phyloP scores from a whole-genome alignment of 495 filamentous ascomycete genomes.

The Aspergillus steynii region DNA sequence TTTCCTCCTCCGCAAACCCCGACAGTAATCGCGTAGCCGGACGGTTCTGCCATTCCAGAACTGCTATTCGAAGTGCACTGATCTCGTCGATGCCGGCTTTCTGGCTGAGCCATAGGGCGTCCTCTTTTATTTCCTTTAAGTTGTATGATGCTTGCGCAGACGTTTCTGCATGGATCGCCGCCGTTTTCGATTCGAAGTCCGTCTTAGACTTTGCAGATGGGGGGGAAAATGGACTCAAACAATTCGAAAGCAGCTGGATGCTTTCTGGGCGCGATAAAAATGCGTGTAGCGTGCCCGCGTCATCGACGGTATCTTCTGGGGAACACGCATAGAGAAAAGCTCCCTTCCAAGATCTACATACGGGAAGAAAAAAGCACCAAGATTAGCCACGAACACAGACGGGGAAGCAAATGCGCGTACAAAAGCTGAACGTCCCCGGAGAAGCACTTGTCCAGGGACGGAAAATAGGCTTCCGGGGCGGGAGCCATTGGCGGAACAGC shows the following conservation, averaged over 20 bases:
- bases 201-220: slow-evolving; percentile 61
- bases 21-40: slow-evolving; percentile 62
- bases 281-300: slow-evolving; percentile 49
- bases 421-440: slow-evolving; percentile 58
- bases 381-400: neutral
- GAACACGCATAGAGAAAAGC: slow-evolving; percentile 67
- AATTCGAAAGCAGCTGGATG: slow-evolving; percentile 62
- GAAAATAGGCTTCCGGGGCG: slow-evolving; percentile 58
- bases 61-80: slow-evolving; percentile 73
- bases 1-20: slow-evolving; percentile 67
- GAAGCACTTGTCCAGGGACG: slow-evolving; percentile 64
- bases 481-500: slow-evolving; percentile 69
- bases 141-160: slow-evolving; percentile 66
- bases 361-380: slow-evolving; percentile 19
- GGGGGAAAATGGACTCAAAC: slow-evolving; percentile 61
- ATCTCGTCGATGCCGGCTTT: slow-evolving; percentile 77
- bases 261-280: slow-evolving; percentile 71
- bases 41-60: slow-evolving; percentile 82
- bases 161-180: slow-evolving; percentile 84
- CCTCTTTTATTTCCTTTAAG: slow-evolving; percentile 79
- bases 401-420: slow-evolving; percentile 37
- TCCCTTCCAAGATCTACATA: slow-evolving; percentile 71
- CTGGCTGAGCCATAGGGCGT: slow-evolving; percentile 81
- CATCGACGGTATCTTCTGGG: slow-evolving; percentile 45
- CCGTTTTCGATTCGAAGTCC: slow-evolving; percentile 83